Conservation (phyloP, 202 grass and related monocot genomes). For the Setaria italica region DNA sequence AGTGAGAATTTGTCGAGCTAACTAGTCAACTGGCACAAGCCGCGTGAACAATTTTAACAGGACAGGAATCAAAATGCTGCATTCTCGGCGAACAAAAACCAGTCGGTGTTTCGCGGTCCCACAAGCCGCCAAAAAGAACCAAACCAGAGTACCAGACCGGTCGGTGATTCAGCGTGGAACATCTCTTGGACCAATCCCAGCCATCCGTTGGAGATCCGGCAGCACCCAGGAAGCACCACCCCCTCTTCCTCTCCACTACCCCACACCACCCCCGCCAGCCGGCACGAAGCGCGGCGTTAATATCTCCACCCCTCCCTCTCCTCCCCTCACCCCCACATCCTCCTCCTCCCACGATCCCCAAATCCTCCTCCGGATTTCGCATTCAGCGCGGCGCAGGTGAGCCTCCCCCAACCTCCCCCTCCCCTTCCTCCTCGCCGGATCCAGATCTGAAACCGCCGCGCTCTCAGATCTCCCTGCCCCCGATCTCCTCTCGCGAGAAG, state of each 20-base stretch:
- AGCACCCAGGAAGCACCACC: neutral
- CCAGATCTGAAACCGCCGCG: neutral
- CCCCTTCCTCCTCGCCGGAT: neutral
- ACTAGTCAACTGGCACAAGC: no score
- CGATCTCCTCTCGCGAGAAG: neutral
- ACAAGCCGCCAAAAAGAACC: neutral
- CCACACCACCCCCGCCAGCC: neutral
- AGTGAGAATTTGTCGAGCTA: no score
- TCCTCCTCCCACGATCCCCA: neutral
- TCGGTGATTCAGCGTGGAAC: constrained; percentile 13
- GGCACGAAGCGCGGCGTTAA: constrained; percentile 35
- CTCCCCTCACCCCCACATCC: no score
- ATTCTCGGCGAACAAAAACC: no score
- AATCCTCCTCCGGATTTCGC: constrained; percentile 16
- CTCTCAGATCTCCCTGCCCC: neutral
- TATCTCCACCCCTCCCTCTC: neutral
- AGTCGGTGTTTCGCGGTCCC: no score
- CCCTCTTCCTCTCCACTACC: neutral
- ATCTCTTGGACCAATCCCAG: neutral
- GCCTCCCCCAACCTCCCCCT: neutral
- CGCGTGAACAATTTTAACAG: no score
- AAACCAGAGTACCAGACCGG: neutral
- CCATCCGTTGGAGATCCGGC: neutral
- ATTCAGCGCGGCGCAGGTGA: constrained; percentile 37
- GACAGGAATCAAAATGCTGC: no score